Evolutionary conservation across 2,329 filamentous ascomycete genomes (phyloP), one percentile per base, ranked within the genome.

Genomic region (Epichloe festucae): DNA sequence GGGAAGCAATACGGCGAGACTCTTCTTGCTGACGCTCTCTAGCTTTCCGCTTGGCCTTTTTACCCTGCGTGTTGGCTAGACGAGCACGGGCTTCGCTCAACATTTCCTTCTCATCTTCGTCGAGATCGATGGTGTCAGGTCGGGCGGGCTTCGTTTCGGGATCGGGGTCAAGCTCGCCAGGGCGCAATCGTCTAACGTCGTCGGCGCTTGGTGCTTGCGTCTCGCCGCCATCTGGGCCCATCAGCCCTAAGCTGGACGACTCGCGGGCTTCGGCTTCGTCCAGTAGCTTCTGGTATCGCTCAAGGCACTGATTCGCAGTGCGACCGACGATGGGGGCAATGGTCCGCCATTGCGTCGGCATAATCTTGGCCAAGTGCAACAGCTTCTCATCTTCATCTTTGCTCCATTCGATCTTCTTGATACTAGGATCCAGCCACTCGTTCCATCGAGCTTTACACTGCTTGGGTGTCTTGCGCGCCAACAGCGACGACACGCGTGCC

Each of bases 81-180:
- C 93, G 89, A 52, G 93, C 93, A 65, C 93, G 87, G 59, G 93
- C 93, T 72, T 98, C 93, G 65, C 90, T 96, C 63, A 98, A 71
- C 93, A 98, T 98, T 70, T 98, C 93, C 73, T 98, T 97, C 70
- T 98, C 93, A 65, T 98, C 93, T 67, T 98, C 93, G 65, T 98
- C 93, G 62, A 98, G 82, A 69, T 98, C 93, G 65, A 98, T 93
- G 5, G 93, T 96, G 67, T 98, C 93, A 40, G 93, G 93, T 54
- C 90, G 79, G 38, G 93, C 93, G 51, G 93, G 93, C 67, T 96
- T 96, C 59, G 87, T 93, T 70, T 98, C 93, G 10, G 93, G 89
- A 62, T 97, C 91, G n/a, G 91, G 90, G 61, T 98, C 93, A 55
- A 96, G 79, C 71, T 98, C 93, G 59, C 93, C 93, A 5, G 93